These are phyloP conservation scores for Curvularia eragrostidis DNA, from an alignment of 2,329 filamentous ascomycete species.

Conservation along the genomic window DNA sequence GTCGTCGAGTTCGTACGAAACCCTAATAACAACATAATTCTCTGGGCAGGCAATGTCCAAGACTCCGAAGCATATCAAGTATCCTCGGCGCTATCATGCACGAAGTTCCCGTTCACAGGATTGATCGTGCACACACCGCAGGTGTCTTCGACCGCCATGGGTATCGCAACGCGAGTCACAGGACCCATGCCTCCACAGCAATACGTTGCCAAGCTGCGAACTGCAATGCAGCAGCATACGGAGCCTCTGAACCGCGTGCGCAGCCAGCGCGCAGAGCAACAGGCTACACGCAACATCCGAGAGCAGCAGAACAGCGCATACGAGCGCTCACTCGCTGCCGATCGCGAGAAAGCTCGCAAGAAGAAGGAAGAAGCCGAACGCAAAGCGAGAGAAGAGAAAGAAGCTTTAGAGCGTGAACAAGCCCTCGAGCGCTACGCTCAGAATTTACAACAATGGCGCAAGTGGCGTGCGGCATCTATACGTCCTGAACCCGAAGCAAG, in stretches of 20 bases:
- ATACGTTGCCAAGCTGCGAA: conserved; percentile 77
- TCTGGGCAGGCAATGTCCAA: conserved; percentile 93
- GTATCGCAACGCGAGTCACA: conserved; percentile 78
- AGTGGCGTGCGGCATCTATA: conserved; percentile 76
- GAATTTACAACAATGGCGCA: conserved; percentile 74
- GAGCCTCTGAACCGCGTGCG: conserved; percentile 76
- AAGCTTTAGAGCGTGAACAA: conserved; percentile 68
- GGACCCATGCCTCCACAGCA: conserved; percentile 73
- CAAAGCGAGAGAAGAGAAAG: conserved; percentile 66
- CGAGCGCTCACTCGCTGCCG: conserved; percentile 85
- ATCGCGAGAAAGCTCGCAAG: conserved; percentile 81
- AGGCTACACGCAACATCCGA: conserved; percentile 80
- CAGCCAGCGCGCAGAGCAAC: conserved; percentile 78
- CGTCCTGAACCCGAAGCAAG: conserved; percentile 69
- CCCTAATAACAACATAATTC: conserved; percentile 76
- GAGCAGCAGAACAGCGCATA: conserved; percentile 92
- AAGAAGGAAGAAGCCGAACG: conserved; percentile 76
- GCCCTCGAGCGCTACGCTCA: conserved; percentile 64
- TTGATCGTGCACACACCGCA: conserved; percentile 87
- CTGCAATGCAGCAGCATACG: conserved; percentile 76
- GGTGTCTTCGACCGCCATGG: conserved; percentile 86
- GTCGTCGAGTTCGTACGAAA: conserved; percentile 77
- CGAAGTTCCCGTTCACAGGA: conserved; percentile 89
- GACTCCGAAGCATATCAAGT: conserved; percentile 96
- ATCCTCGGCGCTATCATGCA: conserved; percentile 82